Evolutionary conservation across 495 filamentous ascomycete species (phyloP).

Genomic region (Xanthoparmelia taractica): DNA sequence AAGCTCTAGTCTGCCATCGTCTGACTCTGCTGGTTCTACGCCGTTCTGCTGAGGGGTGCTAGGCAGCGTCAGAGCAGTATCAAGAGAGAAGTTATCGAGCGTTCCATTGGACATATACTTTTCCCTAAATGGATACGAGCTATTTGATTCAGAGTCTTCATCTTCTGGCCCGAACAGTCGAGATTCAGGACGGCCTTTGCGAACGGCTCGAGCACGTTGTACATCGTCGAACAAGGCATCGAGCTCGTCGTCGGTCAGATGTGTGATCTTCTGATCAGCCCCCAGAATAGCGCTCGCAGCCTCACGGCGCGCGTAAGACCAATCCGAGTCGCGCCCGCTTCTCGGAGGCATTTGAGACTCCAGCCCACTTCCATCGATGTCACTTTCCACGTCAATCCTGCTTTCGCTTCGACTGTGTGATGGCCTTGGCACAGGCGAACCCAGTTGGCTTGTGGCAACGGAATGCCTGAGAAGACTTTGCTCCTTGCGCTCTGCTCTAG

Average conservation of each 20-base stretch:
- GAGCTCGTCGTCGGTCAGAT: constrained; percentile 86
- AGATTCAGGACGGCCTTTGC: constrained; percentile 57
- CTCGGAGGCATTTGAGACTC: constrained; percentile 69
- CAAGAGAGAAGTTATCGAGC: constrained; percentile 91
- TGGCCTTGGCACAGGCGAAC: constrained; percentile 59
- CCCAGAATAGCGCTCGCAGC: constrained; percentile 84
- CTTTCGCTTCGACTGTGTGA: constrained; percentile 72
- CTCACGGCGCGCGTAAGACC: constrained; percentile 90
- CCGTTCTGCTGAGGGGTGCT: constrained; percentile 76
- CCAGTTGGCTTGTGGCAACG: constrained; percentile 71
- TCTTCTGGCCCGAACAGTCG: constrained; percentile 54
- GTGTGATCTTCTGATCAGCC: constrained; percentile 82
- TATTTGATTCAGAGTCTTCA: constrained; percentile 82
- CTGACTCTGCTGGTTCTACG: constrained; percentile 59
- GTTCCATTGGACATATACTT: constrained; percentile 97
- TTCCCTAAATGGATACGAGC: constrained; percentile 80
- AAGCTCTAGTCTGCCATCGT: constrained; percentile 65
- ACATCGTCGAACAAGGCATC: constrained; percentile 95
- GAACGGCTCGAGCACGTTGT: constrained; percentile 73
- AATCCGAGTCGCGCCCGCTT: constrained; percentile 79
- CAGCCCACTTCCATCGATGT: constrained; percentile 61
- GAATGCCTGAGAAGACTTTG: constrained; percentile 84
- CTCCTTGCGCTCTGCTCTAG: constrained; percentile 83
- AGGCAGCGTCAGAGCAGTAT: constrained; percentile 88
- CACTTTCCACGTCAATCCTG: constrained; percentile 62